Evolutionary conservation across 768 basidiomycete species (phyloP).

Genomic region (Naganishia onofrii): DNA sequence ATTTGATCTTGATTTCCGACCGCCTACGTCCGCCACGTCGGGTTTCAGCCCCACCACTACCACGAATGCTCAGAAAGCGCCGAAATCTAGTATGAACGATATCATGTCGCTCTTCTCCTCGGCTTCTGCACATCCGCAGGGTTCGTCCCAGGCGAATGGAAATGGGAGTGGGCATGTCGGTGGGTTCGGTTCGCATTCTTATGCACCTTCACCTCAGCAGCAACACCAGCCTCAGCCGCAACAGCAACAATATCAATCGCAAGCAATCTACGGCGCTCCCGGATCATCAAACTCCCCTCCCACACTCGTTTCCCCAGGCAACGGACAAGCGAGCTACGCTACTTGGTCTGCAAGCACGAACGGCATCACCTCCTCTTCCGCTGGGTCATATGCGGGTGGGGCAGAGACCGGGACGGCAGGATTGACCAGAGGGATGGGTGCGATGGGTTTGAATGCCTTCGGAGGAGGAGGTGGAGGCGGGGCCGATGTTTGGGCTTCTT

Average conservation of each 20-base stretch:
- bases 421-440: slow-evolving; percentile 26
- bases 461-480: slow-evolving; percentile 10
- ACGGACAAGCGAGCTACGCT: slow-evolving; percentile 15
- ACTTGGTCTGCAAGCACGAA: slow-evolving; percentile 9
- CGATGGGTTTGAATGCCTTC: slow-evolving; percentile 21
- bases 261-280: slow-evolving; percentile 3
- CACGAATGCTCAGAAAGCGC: slow-evolving; percentile 25
- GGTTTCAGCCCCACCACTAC: background rate
- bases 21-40: slow-evolving; percentile 31
- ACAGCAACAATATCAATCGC: slow-evolving; percentile 8
- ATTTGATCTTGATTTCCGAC: slow-evolving; percentile 51
- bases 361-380: slow-evolving; percentile 6
- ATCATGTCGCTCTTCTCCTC: slow-evolving; percentile 49
- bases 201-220: background rate
- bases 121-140: slow-evolving; percentile 1
- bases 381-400: background rate
- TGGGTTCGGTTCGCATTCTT: background rate
- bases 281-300: slow-evolving; percentile 10
- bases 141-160: background rate
- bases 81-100: slow-evolving; percentile 45
- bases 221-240: slow-evolving; percentile 2
- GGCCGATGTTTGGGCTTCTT: slow-evolving; percentile 28
- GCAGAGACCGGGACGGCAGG: background rate
- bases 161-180: background rate
- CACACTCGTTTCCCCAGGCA: background rate